phyloP scores from a whole-genome alignment of 768 basidiomycete genomes.

The Termitomyces sp. region DNA sequence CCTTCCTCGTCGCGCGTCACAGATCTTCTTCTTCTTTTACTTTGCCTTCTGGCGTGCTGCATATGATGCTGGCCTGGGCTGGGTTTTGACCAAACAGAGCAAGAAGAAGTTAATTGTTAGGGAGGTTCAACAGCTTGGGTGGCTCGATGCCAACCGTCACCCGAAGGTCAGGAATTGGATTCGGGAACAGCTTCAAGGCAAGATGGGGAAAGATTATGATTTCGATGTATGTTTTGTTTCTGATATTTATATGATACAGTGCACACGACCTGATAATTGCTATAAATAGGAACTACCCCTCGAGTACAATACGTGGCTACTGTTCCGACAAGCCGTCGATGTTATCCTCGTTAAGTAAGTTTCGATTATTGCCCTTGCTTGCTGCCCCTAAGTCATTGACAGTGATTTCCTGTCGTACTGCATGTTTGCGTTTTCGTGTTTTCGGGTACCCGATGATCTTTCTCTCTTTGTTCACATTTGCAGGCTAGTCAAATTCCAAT shows the following conservation, averaged over 20 bases:
- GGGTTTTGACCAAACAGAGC: conserved; percentile 92
- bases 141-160: conserved; percentile 75
- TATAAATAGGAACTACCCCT: conserved; percentile 72
- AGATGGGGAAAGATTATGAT: conserved; percentile 93
- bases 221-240: conserved; percentile 56
- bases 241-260: not conserved
- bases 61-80: conserved; percentile 92
- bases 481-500: conserved; percentile 43
- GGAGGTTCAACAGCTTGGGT: conserved; percentile 72
- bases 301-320: conserved; percentile 95
- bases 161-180: conserved; percentile 80
- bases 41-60: conserved; percentile 92
- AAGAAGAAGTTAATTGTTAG: conserved; percentile 93
- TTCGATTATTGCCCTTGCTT: not conserved
- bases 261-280: conserved; percentile 4
- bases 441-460: conserved; percentile 79
- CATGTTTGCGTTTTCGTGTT: conserved; percentile 93
- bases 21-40: conserved; percentile 79
- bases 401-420: conserved; percentile 95
- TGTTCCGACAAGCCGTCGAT: conserved; percentile 95
- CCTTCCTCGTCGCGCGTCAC: conserved; percentile 53
- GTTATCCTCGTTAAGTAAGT: conserved; percentile 92
- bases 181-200: conserved; percentile 76
- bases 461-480: conserved; percentile 71
- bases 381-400: not conserved